Conservation (phyloP, 768 basidiomycete species). For the Pleurotus platypus region DNA sequence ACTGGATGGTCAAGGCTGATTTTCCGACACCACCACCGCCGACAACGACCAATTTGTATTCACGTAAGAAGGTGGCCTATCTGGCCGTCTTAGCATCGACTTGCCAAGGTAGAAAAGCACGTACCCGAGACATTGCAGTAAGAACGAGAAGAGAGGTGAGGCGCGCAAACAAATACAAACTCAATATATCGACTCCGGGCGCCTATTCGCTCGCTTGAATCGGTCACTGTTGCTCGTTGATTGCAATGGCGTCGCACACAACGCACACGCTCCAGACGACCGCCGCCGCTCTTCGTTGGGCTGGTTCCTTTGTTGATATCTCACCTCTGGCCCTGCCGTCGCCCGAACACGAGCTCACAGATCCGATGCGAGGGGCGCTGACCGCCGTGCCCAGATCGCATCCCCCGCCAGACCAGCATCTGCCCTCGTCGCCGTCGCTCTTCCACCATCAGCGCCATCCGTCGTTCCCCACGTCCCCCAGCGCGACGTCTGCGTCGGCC, state of each 20-base stretch:
- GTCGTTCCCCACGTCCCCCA: neutral
- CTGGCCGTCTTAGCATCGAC: no score
- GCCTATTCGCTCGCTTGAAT: no score
- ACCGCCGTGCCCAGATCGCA: slow-evolving; percentile 65
- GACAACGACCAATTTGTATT: slow-evolving; percentile 98
- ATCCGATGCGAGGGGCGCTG: slow-evolving; percentile 80
- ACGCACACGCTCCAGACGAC: slow-evolving; percentile 17
- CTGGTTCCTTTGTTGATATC: slow-evolving; percentile 79
- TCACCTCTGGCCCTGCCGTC: slow-evolving; percentile 86
- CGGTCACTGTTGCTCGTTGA: no score
- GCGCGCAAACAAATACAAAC: no score
- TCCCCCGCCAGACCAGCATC: slow-evolving; percentile 17
- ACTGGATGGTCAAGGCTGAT: slow-evolving; percentile 95
- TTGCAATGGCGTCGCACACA: no score
- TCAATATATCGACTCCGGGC: no score
- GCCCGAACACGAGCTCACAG: slow-evolving; percentile 87
- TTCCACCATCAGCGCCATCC: neutral
- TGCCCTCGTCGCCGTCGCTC: neutral
- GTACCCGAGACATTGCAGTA: no score
- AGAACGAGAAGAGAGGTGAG: no score
- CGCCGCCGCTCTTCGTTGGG: slow-evolving; percentile 83
- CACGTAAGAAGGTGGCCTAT: slow-evolving; percentile 86
- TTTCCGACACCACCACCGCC: slow-evolving; percentile 83
- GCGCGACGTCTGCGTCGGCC: no score
- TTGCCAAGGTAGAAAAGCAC: no score